phyloP scores from a whole-genome alignment of 257 asterid genomes.

The Ajuga chamaepitys region DNA sequence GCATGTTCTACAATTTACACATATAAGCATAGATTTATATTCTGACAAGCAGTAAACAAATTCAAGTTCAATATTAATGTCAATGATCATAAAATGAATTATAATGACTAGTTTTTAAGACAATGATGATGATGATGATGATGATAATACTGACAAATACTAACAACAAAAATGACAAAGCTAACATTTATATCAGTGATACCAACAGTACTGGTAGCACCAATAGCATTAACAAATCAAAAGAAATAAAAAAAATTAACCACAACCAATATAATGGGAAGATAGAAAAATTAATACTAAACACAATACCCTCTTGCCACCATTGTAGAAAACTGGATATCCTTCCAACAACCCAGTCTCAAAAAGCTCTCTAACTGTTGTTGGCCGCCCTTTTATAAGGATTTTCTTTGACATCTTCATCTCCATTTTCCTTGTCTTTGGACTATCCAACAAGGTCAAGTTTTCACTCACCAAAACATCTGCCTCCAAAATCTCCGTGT shows the following conservation, averaged over 20 bases:
- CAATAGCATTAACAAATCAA: not conserved
- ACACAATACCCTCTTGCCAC: conserved; percentile 73
- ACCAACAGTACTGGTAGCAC: not conserved
- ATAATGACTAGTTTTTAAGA: not conserved
- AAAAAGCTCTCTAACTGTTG: conserved; percentile 85
- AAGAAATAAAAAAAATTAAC: not conserved
- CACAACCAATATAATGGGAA: not conserved
- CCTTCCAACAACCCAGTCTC: conserved; percentile 94
- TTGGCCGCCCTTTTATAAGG: conserved; percentile 51
- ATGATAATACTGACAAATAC: not conserved
- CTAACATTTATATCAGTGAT: not conserved
- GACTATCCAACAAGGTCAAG: conserved; percentile 21
- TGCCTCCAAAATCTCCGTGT: conserved; percentile 40
- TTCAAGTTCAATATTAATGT: not conserved
- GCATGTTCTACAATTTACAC: not conserved
- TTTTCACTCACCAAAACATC: conserved; percentile 30
- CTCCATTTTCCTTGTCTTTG: conserved; percentile 45
- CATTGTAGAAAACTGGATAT: conserved; percentile 94
- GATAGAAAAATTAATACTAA: not conserved
- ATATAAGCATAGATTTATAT: not conserved
- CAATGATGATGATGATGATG: not conserved
- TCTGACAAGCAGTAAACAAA: not conserved
- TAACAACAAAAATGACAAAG: not conserved
- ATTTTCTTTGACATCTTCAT: conserved; percentile 66
- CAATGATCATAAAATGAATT: not conserved